A percentile compares a stretch with the other conserved stretches of the same genome.
These are phyloP conservation scores for Pyronema domesticum DNA, from an alignment of 495 filamentous ascomycete species.

Conservation along the genomic window DNA sequence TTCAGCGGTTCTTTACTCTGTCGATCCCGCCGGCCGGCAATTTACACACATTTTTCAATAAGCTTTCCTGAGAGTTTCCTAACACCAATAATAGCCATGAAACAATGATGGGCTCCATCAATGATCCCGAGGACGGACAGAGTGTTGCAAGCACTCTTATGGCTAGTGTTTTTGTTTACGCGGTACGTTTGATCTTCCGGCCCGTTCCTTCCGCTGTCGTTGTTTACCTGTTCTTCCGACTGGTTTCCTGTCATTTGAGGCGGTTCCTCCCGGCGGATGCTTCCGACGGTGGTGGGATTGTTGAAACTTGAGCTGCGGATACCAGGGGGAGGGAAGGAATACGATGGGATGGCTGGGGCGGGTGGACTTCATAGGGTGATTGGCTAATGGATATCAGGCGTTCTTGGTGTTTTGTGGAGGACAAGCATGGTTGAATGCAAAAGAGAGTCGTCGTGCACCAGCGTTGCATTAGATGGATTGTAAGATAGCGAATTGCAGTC, in stretches of 20 bases:
- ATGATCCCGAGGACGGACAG: conserved; percentile 14
- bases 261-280: too few species aligned
- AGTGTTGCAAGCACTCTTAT: conserved; percentile 16
- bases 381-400: too few species aligned
- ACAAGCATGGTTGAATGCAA: conserved; percentile 21
- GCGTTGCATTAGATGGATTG: too few species aligned
- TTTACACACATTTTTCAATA: too few species aligned
- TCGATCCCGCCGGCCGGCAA: too few species aligned
- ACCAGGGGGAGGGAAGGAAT: too few species aligned
- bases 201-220: too few species aligned
- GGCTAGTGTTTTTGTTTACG: conserved; percentile 18
- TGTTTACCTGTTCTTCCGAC: not conserved
- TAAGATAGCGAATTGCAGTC: not conserved
- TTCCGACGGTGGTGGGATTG: too few species aligned
- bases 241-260: too few species aligned
- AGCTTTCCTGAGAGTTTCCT: too few species aligned
- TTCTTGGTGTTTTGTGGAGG: conserved; percentile 21
- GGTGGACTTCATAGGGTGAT: not conserved
- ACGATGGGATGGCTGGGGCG: not conserved
- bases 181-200: conserved; percentile 2
- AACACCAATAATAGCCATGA: conserved; percentile 10
- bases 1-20: too few species aligned
- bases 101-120: conserved; percentile 17
- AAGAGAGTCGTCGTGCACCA: conserved; percentile 3
- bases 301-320: too few species aligned